These are phyloP conservation scores for Pythium vanterpoolii DNA, from an alignment of 352 stramenopile species.

Conservation along the genomic window DNA sequence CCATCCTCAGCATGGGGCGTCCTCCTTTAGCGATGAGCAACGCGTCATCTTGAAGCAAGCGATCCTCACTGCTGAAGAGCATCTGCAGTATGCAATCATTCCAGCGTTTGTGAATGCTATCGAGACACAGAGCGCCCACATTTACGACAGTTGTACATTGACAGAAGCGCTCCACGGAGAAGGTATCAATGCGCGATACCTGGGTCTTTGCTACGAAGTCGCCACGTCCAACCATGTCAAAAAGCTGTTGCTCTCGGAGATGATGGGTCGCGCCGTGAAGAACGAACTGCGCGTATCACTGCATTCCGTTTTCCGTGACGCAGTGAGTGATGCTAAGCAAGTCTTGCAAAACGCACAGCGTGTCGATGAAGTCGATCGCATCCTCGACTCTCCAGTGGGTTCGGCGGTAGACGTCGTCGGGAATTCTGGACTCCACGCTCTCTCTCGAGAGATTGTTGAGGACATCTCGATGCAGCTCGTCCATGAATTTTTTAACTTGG, in stretches of 20 bases:
- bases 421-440: neutral
- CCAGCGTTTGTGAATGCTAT: constrained; percentile 45
- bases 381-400: neutral
- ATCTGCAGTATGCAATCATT: constrained; percentile 37
- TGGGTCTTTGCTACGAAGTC: constrained; percentile 54
- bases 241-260: constrained; percentile 46
- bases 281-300: constrained; percentile 38
- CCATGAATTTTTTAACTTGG: constrained; percentile 58
- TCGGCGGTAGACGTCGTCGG: neutral
- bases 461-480: constrained; percentile 20
- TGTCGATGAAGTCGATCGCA: neutral
- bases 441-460: neutral
- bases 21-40: constrained; percentile 16
- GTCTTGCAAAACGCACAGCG: neutral
- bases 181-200: constrained; percentile 56
- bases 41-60: constrained; percentile 28
- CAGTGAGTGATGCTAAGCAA: neutral
- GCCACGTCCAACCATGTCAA: constrained; percentile 41
- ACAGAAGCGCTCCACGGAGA: constrained; percentile 38
- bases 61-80: constrained; percentile 31
- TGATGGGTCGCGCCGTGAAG: constrained; percentile 63
- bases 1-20: constrained; percentile 10
- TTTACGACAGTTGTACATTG: constrained; percentile 42
- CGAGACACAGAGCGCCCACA: constrained; percentile 27
- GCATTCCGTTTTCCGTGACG: constrained; percentile 28